phyloP scores from a whole-genome alignment of 768 basidiomycete genomes.

The Auricularia sp. region DNA sequence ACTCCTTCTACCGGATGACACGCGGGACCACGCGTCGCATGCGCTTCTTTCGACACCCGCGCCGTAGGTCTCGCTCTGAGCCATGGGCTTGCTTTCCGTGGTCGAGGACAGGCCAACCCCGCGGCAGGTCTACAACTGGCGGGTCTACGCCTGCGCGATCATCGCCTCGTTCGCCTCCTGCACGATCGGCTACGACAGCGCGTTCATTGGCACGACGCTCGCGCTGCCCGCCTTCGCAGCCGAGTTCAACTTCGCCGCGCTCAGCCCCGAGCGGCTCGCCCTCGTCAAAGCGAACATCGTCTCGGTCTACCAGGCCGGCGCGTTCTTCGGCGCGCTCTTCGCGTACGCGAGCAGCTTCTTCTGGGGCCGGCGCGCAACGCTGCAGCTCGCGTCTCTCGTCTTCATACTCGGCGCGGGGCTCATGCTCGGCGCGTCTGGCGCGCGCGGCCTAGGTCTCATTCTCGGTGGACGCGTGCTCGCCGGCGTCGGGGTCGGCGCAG shows the following conservation, averaged over 20 bases:
- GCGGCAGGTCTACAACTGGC: constrained; percentile 31
- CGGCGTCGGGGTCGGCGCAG: constrained; percentile 63
- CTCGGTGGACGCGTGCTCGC: constrained; percentile 66
- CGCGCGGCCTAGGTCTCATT: too few species aligned
- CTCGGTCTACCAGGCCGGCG: constrained; percentile 35
- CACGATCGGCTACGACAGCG: constrained; percentile 36
- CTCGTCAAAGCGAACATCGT: constrained; percentile 35
- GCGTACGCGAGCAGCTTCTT: constrained; percentile 30
- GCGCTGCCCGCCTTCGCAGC: constrained; percentile 31
- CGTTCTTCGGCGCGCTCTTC: constrained; percentile 31
- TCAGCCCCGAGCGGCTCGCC: constrained; percentile 21
- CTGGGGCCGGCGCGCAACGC: constrained; percentile 27
- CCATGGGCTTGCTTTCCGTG: too few species aligned
- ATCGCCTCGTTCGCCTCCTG: constrained; percentile 29
- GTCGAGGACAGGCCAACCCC: constrained; percentile 20
- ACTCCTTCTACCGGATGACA: too few species aligned
- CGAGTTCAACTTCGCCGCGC: constrained; percentile 30
- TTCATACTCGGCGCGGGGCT: constrained; percentile 35
- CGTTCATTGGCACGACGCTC: constrained; percentile 38
- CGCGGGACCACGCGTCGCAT: too few species aligned
- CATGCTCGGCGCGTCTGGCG: constrained; percentile 32
- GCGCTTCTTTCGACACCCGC: too few species aligned
- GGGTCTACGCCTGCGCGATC: constrained; percentile 26
- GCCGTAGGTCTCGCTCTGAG: too few species aligned
- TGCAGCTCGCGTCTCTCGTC: constrained; percentile 24